Evolutionary conservation across 495 filamentous ascomycete genomes (phyloP).

Genomic region (Talaromyces ruber): DNA sequence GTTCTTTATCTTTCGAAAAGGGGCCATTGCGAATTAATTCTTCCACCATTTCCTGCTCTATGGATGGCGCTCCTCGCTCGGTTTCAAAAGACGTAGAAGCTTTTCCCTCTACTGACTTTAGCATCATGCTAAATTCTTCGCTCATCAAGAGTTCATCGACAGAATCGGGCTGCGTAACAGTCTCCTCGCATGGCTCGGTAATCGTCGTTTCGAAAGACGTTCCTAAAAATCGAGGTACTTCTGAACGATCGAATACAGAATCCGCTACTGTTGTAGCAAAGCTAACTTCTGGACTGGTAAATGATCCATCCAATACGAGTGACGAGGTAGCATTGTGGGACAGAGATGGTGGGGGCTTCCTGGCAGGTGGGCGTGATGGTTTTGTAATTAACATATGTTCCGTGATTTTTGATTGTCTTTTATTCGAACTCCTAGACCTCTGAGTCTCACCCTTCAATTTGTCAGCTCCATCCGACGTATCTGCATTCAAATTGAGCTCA

Average conservation of each 20-base stretch:
- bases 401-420: conserved; percentile 10
- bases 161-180: conserved; percentile 26
- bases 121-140: conserved; percentile 12
- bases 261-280: conserved; percentile 19
- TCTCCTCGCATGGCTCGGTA: conserved; percentile 19
- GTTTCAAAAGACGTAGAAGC: not conserved
- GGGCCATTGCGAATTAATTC: conserved; percentile 24
- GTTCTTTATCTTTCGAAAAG: conserved; percentile 18
- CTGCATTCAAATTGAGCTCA: conserved; percentile 1
- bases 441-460: not conserved
- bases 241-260: conserved; percentile 14
- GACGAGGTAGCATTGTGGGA: not conserved
- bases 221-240: not conserved
- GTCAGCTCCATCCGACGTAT: conserved; percentile 4
- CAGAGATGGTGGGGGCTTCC: not conserved
- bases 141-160: conserved; percentile 18
- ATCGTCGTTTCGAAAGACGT: conserved; percentile 27
- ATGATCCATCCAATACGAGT: not conserved
- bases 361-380: not conserved
- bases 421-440: conserved; percentile 3
- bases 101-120: conserved; percentile 7
- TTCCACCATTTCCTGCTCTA: conserved; percentile 18
- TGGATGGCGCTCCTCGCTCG: conserved; percentile 1
- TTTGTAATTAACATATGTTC: conserved; percentile 12
- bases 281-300: conserved; percentile 6